phyloP scores from a whole-genome alignment of 164 flowering plant species.

The Chimonanthus salicifolius region DNA sequence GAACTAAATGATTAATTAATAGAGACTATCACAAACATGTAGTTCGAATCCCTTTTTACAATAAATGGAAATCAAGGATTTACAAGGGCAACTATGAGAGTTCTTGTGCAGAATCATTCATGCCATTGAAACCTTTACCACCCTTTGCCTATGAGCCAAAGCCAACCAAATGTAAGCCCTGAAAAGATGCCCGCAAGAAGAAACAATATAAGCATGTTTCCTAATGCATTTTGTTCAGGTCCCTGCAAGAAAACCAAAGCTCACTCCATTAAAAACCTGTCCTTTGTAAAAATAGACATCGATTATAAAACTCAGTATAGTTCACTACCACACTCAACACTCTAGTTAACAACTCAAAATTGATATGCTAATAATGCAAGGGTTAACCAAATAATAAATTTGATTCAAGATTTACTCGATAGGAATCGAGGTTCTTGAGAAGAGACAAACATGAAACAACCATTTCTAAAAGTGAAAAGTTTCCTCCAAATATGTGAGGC shows the following conservation, averaged over 20 bases:
- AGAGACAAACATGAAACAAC: too few relatives aligned
- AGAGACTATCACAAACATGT: not conserved
- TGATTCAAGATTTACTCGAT: too few relatives aligned
- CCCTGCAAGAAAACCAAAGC: constrained; percentile 34
- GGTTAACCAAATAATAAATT: not conserved
- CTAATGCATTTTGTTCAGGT: constrained; percentile 65
- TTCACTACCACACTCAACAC: not conserved
- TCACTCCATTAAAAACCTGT: not conserved
- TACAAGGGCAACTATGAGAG: not conserved
- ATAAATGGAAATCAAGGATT: not conserved
- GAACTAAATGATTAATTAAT: too few relatives aligned
- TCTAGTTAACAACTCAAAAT: not conserved
- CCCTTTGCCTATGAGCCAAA: constrained; percentile 44
- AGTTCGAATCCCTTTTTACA: not conserved
- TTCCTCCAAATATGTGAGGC: not conserved
- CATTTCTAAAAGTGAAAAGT: too few relatives aligned
- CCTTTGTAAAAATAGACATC: not conserved
- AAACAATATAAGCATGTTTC: constrained; percentile 46
- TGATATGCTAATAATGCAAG: too few relatives aligned
- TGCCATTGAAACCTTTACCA: constrained; percentile 11
- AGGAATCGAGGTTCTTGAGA: too few relatives aligned
- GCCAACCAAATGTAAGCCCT: constrained; percentile 54
- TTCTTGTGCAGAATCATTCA: not conserved
- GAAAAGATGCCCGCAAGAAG: constrained; percentile 43
- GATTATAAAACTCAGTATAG: not conserved